Percentiles rank a stretch among this genome's conserved stretches.
Evolutionary conservation across 768 basidiomycete species (phyloP).

Genomic region (Suillus americanus): DNA sequence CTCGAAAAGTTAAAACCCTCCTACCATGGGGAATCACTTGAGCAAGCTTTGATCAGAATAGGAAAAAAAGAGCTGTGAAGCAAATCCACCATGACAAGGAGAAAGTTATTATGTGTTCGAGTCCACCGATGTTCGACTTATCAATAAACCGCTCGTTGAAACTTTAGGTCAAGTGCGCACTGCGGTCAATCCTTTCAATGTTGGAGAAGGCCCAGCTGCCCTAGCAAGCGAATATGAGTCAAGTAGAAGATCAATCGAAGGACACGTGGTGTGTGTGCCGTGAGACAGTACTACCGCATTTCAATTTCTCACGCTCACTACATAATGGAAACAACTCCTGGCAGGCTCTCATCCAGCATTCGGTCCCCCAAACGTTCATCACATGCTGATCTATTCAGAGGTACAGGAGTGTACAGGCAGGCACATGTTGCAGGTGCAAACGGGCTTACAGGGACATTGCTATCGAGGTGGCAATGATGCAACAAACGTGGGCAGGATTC

Average conservation of each 20-base stretch:
- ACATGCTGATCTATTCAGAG: neutral
- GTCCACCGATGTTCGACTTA: neutral
- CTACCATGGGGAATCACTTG: neutral
- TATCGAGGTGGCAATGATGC: neutral
- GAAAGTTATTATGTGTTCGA: neutral
- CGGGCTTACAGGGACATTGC: neutral
- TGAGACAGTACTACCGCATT: neutral
- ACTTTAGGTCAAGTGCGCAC: neutral
- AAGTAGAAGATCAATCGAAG: neutral
- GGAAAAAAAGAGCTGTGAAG: neutral
- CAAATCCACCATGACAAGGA: neutral
- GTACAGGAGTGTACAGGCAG: neutral
- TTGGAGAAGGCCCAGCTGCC: neutral
- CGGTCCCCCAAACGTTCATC: neutral
- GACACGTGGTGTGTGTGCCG: neutral
- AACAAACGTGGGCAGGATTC: neutral
- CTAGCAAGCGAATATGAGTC: neutral
- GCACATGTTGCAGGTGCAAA: neutral
- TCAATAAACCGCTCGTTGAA: neutral
- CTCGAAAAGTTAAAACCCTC: neutral
- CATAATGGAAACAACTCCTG: neutral
- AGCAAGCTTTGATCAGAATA: neutral
- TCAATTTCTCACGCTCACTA: neutral
- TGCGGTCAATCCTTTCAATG: neutral
- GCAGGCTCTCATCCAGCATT: neutral